Evolutionary conservation across 1,139 yeast genomes (phyloP), one percentile per base, ranked within the genome.

Genomic region (Blastobotrys serpentis): DNA sequence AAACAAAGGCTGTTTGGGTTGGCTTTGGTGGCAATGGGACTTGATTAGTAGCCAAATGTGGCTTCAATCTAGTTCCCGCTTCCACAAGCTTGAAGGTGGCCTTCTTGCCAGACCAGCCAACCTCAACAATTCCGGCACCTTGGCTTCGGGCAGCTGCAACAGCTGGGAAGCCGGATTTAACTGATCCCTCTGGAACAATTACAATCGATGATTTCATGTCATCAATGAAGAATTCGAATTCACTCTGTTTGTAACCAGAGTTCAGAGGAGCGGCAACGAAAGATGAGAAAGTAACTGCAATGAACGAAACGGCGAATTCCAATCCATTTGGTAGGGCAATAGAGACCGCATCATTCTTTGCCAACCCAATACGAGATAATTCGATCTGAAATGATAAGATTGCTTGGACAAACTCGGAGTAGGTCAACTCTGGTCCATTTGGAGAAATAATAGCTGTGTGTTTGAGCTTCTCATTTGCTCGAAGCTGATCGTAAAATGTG

Each of bases 181-280:
- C 67, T 14, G 74, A 63, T 13, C 82, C 84, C 50, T 68, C 65
- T 22, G 84, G 80, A 10, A 82, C 83, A 47, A 81, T 65, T 22
- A 82, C 71, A 33, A 79, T 77, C 44, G 71, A 71, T 2, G 85
- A 73, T 55, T 77, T 68, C 55, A 82, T 67, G 58, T 82, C 87
- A 43, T 74, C 76, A 50, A 82, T 67, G 60, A 81, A 82, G 61
- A 81, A 80, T 56, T 78, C 79, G 60, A 80, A 78, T 64, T 82
- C 88, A 30, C 68, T 58, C 56, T 77, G 75, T 59, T 76, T 79
- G 64, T 81, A 81, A 48, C 73, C 73, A 11, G 86, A 76, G 59
- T 82, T 82, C 60, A 82, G 67, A 3, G 88, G 88, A 3, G 86
- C 84, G 17, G 83, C 84, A 39, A 81, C 69, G 56, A 75, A 71